These are phyloP conservation scores for Clonostachys rhizophaga DNA, from an alignment of 2,329 filamentous ascomycete genomes.

Conservation along the genomic window DNA sequence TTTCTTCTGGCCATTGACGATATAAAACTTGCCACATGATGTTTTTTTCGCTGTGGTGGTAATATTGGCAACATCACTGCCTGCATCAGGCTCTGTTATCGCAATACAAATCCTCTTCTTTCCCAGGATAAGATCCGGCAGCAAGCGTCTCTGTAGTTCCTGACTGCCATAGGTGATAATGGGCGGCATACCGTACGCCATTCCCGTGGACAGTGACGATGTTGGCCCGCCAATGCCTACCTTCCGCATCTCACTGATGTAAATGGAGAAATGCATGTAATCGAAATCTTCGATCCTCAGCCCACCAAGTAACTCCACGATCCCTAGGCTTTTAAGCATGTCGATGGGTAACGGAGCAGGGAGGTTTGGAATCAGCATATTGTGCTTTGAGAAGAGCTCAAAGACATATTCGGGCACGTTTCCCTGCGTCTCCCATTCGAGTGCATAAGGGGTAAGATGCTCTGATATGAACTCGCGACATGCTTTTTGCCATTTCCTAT, in stretches of 20 bases:
- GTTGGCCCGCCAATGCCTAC: slow-evolving; percentile 49
- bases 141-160: slow-evolving; percentile 35
- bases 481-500: slow-evolving; percentile 49
- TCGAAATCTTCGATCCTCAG: slow-evolving; percentile 19
- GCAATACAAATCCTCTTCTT: slow-evolving; percentile 8
- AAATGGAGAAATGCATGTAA: slow-evolving; percentile 49
- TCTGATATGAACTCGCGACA: slow-evolving; percentile 56
- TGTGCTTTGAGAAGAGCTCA: slow-evolving; percentile 27
- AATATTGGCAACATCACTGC: slow-evolving; percentile 55
- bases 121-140: slow-evolving; percentile 5
- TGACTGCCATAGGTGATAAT: slow-evolving; percentile 57
- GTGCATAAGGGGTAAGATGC: slow-evolving; percentile 49
- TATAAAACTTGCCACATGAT: slow-evolving; percentile 41
- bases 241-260: slow-evolving; percentile 49
- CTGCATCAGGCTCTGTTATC: slow-evolving; percentile 10
- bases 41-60: slow-evolving; percentile 49
- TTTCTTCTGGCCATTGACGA: slow-evolving; percentile 65
- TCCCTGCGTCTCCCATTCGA: slow-evolving; percentile 60
- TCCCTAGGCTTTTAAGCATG: slow-evolving; percentile 41
- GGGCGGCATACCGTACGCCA: slow-evolving; percentile 59
- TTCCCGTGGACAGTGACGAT: slow-evolving; percentile 49
- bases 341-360: slow-evolving; percentile 40
- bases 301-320: slow-evolving; percentile 45
- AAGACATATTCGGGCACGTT: slow-evolving; percentile 39
- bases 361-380: slow-evolving; percentile 27